Percentiles rank a stretch among this genome's conserved stretches.
phyloP scores from a whole-genome alignment of 1,139 yeast genomes.

The Blastobotrys serpentis region DNA sequence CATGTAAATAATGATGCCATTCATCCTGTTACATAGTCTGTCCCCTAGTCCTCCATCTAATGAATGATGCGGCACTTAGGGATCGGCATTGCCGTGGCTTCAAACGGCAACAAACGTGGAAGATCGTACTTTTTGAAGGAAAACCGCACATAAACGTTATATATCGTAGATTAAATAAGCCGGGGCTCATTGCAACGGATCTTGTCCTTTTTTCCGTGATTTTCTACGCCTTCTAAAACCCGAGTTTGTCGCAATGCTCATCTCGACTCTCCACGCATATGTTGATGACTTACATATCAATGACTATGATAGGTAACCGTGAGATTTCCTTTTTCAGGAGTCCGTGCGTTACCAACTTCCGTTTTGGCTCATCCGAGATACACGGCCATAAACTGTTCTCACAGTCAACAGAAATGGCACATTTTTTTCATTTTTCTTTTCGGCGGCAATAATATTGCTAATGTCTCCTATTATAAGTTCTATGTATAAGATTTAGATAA shows the following conservation, averaged over 20 bases:
- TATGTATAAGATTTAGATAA: too few species aligned
- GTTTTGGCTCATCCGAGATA: neutral
- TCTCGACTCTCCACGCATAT: neutral
- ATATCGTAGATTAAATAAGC: neutral
- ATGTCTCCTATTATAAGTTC: too few species aligned
- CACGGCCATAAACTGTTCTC: too few species aligned
- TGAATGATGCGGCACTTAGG: neutral
- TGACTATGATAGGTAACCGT: neutral
- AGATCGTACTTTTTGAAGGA: neutral
- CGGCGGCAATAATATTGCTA: too few species aligned
- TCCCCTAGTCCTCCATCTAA: too few species aligned
- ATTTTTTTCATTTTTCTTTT: too few species aligned
- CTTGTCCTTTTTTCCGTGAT: conserved; percentile 1
- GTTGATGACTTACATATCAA: neutral
- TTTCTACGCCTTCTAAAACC: neutral
- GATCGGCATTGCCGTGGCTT: conserved; percentile 7
- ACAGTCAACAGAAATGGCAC: too few species aligned
- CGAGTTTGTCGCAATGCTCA: neutral
- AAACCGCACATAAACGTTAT: neutral
- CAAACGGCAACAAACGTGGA: conserved; percentile 6
- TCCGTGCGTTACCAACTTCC: neutral
- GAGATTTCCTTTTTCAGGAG: neutral
- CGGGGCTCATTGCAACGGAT: conserved; percentile 1
- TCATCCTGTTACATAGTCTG: too few species aligned
- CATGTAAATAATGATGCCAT: too few species aligned